Percentiles rank a stretch among this genome's conserved stretches.
Conservation (phyloP, 257 asterid species). For the Handroanthus guayacan region DNA sequence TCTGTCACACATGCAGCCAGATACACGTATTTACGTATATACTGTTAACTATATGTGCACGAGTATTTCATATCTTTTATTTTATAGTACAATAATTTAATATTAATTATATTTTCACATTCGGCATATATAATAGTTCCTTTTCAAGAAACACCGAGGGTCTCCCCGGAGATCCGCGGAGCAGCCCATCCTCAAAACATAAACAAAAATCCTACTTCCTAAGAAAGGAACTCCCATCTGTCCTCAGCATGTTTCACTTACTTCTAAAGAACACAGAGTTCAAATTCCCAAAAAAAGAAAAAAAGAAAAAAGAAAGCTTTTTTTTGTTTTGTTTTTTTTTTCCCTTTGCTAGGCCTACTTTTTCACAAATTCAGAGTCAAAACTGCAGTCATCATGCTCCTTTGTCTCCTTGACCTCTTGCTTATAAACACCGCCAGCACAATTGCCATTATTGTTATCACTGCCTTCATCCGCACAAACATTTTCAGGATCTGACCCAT, state of each 20-base stretch:
- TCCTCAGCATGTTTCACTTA: slow-evolving; percentile 15
- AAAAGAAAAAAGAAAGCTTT: background rate
- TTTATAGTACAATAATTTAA: too few relatives aligned
- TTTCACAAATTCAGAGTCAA: background rate
- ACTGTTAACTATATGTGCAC: too few relatives aligned
- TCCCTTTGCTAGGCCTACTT: background rate
- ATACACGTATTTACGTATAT: too few relatives aligned
- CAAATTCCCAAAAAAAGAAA: background rate
- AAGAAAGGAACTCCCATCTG: background rate
- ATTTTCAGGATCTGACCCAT: slow-evolving; percentile 30
- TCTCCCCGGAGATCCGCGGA: background rate
- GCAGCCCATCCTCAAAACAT: background rate
- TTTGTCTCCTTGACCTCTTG: slow-evolving; percentile 25
- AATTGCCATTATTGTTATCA: slow-evolving; percentile 15
- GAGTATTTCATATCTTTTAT: too few relatives aligned
- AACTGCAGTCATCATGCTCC: slow-evolving; percentile 6
- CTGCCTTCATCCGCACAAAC: slow-evolving; percentile 21
- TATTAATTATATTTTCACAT: too few relatives aligned
- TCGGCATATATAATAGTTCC: too few relatives aligned
- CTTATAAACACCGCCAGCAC: slow-evolving; percentile 26
- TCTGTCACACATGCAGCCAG: too few relatives aligned
- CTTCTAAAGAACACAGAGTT: background rate
- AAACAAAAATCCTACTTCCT: slow-evolving; percentile 18
- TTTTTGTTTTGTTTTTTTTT: background rate
- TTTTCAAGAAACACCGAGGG: too few relatives aligned